Base-by-base conservation (phyloP, 202 grass and related monocot species). In the Alloteropsis angusta region DNA sequence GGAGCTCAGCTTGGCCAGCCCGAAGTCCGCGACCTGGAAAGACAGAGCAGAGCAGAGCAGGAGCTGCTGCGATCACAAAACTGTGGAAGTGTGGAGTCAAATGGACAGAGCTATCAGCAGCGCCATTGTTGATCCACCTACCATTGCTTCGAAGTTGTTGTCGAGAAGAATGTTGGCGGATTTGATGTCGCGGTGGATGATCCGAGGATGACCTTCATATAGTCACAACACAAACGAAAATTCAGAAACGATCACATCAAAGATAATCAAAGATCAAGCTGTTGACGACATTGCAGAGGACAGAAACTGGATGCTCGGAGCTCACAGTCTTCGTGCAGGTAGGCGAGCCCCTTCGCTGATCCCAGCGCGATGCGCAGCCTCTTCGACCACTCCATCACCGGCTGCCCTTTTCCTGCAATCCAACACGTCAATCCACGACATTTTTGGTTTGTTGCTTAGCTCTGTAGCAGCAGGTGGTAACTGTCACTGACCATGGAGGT, bases 171-270 rank as follows among this genome's bases (percentile, higher is more conserved):
- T 95, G 50, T 95, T 95, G 11, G 92, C 77, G 0, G 86, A 76
- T 73, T 95, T 95, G 64, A 95, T 95, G 52, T 95, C 92, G 0
- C 92, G 92, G 57, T 95, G 92, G 61, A 95, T 95, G 43, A 95
- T 95, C 58, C 73, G 50, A 1, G 92, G 92, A 59, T 93, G 60
- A 19, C 87, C 90, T 93, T 64, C 35, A 78, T 7, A 5, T 4
- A n/a, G n/a, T 6, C 16, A 5, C 5, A 18, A 10, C 32, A 55
- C 5, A 16, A 74, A 39, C 52, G 35, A 57, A 57, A 0, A 26
- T 4, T 56, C n/a, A n/a, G n/a, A n/a, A n/a, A n/a, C n/a, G n/a
- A n/a, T n/a, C n/a, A n/a, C n/a, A n/a, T n/a, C n/a, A n/a, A n/a
- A n/a, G n/a, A n/a, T n/a, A n/a, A n/a, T n/a, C n/a, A n/a, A n/a